Evolutionary conservation across 495 filamentous ascomycete species (phyloP), one percentile per base, ranked within the genome.

Genomic region (Echria macrotheca): DNA sequence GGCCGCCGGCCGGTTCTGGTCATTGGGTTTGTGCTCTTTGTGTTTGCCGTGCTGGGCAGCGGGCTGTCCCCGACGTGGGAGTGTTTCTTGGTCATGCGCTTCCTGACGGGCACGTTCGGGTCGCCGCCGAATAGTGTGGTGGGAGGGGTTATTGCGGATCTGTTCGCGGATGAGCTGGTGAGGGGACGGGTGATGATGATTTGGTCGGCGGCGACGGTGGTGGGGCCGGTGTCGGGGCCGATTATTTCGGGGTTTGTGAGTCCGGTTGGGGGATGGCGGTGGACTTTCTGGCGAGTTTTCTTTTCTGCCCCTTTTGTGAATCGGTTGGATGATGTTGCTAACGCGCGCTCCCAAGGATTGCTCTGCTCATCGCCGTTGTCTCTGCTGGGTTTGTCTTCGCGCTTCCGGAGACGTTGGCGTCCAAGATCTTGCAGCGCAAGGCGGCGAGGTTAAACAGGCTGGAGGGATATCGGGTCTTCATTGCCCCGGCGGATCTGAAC

Each of bases 81-180:
- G 9, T 33, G 26, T 1, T 58, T 69, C 12, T 15, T 69, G 32
- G 17, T 57, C 5, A 58, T 66, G 22, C 48, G 66, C 6, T 54
- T 69, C 12, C 32, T 69, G 23, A 40, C 80, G 40, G 89, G 89
- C 1, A 66, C 91, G 15, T 78, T 84, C 17, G 87, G 86, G 2
- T 80, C 77, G 33, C 86, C 89, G 7, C 91, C 91, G 50, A 61
- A 94, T 14, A 84, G 79, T 49, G 85, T 91, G 4, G 86, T 87
- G 6, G 89, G 89, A 21, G 89, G 87, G 1, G 88, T 85, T 0
- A 79, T 94, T 12, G 85, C 86, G 6, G 89, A 96, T 63, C 76
- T 94, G 71, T 95, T 55, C 32, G 15, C 28, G 1, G 53, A 63
- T 5, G 56, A 52, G 23, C 41, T 44, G 17, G 25, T 38, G 12